Percentiles rank a stretch among this genome's conserved stretches.
Evolutionary conservation across 768 basidiomycete species (phyloP).

Genomic region (Albatrellus ellisii): DNA sequence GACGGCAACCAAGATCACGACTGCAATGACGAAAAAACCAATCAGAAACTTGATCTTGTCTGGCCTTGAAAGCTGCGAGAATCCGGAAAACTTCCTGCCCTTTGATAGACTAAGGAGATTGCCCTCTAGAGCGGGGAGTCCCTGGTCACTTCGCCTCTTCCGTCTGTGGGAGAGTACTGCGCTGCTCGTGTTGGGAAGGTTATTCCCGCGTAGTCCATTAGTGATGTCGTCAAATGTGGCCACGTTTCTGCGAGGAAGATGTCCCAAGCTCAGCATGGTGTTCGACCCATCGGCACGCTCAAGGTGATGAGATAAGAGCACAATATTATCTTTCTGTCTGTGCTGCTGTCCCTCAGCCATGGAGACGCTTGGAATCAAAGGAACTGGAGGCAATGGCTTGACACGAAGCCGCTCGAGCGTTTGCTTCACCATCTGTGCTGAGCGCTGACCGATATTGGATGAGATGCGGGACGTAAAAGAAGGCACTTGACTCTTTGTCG

Average conservation of each 20-base stretch:
- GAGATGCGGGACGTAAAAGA: slow-evolving; percentile 31
- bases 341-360: slow-evolving; percentile 28
- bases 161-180: neutral
- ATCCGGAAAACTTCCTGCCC: slow-evolving; percentile 1
- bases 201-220: neutral
- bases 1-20: slow-evolving; percentile 26
- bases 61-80: slow-evolving; percentile 5
- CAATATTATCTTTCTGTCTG: slow-evolving; percentile 30
- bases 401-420: slow-evolving; percentile 25
- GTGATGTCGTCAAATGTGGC: slow-evolving; percentile 9
- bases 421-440: slow-evolving; percentile 3
- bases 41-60: slow-evolving; percentile 10
- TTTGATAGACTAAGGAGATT: slow-evolving; percentile 1
- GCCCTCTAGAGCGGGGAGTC: neutral
- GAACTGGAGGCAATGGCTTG: slow-evolving; percentile 51
- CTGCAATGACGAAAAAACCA: slow-evolving; percentile 12
- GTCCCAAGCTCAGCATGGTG: slow-evolving; percentile 38
- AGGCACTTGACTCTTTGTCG: slow-evolving; percentile 30
- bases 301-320: slow-evolving; percentile 39
- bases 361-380: slow-evolving; percentile 33
- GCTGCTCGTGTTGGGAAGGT: neutral
- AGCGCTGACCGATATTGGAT: slow-evolving; percentile 7
- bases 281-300: slow-evolving; percentile 35
- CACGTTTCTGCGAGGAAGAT: slow-evolving; percentile 36
- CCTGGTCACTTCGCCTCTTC: slow-evolving; percentile 2